Evolutionary conservation across 208 protist species (phyloP).

Genomic region (Vickermania ingenoplastis): DNA sequence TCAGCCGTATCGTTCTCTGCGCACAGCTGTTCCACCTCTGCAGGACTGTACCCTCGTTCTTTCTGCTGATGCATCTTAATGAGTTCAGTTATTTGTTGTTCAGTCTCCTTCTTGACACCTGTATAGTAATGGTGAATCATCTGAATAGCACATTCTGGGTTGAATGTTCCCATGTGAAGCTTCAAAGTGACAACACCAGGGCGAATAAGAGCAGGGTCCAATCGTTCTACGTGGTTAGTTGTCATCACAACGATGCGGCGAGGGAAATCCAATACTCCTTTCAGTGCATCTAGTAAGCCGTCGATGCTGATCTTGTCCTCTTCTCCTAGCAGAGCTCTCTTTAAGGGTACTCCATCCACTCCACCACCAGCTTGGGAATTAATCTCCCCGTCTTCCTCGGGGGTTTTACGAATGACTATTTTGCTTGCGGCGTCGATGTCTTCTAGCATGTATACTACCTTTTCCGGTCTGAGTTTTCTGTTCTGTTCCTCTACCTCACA

Average conservation of each 20-base stretch:
- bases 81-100: conserved; percentile 8
- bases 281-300: conserved; percentile 90
- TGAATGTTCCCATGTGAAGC: conserved; percentile 80
- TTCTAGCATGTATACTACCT: conserved; percentile 82
- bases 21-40: conserved; percentile 83
- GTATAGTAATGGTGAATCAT: conserved; percentile 80
- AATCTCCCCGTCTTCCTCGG: not conserved
- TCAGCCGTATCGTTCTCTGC: conserved; percentile 72
- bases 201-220: conserved; percentile 74
- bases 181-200: conserved; percentile 88
- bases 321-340: not conserved
- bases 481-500: conserved; percentile 25
- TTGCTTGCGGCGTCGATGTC: conserved; percentile 74
- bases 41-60: conserved; percentile 43
- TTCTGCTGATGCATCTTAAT: conserved; percentile 2
- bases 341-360: not conserved
- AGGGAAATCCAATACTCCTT: conserved; percentile 85
- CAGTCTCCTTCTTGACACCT: conserved; percentile 6
- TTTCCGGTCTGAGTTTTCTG: conserved; percentile 29
- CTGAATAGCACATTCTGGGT: conserved; percentile 38
- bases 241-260: conserved; percentile 90
- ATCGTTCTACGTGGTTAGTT: conserved; percentile 90
- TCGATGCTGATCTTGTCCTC: conserved; percentile 68
- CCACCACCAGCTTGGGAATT: not conserved
- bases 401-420: conserved; percentile 14